phyloP scores from a whole-genome alignment of 2,329 filamentous ascomycete species.

The Fusarium udum region DNA sequence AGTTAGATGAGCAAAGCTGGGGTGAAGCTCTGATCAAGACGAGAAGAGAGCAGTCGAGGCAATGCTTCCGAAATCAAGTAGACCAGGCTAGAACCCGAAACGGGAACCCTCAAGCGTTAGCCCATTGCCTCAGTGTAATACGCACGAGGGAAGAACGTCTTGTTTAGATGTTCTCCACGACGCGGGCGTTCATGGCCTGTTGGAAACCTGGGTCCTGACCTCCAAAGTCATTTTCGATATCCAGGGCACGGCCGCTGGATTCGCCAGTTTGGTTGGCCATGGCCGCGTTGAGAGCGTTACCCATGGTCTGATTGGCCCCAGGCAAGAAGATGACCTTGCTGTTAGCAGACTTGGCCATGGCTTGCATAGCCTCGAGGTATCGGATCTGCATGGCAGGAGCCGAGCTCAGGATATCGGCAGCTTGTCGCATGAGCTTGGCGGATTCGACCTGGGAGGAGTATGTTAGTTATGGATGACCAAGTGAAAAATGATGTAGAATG shows the following conservation, averaged over 20 bases:
- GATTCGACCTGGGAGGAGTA: constrained; percentile 72
- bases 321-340: constrained; percentile 89
- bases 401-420: constrained; percentile 89
- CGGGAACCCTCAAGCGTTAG: constrained; percentile 46
- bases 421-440: constrained; percentile 92
- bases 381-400: constrained; percentile 98
- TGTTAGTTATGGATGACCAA: background rate
- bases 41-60: constrained; percentile 21
- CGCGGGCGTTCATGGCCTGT: constrained; percentile 80
- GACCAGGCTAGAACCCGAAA: constrained; percentile 48
- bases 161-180: constrained; percentile 85
- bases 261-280: constrained; percentile 61
- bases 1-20: background rate
- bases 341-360: constrained; percentile 95
- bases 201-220: constrained; percentile 72
- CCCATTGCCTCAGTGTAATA: constrained; percentile 29
- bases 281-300: constrained; percentile 54
- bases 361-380: constrained; percentile 98
- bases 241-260: constrained; percentile 54
- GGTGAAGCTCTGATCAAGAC: constrained; percentile 31
- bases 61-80: constrained; percentile 47
- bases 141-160: constrained; percentile 23
- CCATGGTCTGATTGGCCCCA: constrained; percentile 66
- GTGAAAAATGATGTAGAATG: background rate
- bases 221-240: constrained; percentile 60